A percentile compares a stretch with the other conserved stretches of the same genome.
Evolutionary conservation across 108 stramenopile genomes (phyloP).

Genomic region (Cyclotella sp.): DNA sequence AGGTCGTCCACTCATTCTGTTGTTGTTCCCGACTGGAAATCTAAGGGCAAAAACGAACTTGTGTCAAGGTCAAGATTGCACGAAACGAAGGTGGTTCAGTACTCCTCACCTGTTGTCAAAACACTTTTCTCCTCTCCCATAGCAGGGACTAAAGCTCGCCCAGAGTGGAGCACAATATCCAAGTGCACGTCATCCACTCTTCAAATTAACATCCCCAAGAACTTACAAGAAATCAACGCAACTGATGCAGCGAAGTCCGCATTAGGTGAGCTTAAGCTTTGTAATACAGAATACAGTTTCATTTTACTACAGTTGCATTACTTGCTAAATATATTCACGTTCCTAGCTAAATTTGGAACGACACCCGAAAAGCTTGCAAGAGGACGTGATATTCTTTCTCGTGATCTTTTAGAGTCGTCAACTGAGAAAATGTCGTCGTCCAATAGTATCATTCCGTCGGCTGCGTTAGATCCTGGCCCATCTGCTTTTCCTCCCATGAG

Average conservation of each 20-base stretch:
- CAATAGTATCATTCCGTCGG: background rate
- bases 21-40: constrained; percentile 51
- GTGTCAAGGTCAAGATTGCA: constrained; percentile 20
- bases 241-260: constrained; percentile 62
- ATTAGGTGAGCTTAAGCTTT: constrained; percentile 40
- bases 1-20: background rate
- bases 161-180: constrained; percentile 31
- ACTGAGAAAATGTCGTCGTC: constrained; percentile 8
- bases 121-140: constrained; percentile 52
- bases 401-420: constrained; percentile 37
- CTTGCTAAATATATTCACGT: background rate
- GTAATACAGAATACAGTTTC: constrained; percentile 1
- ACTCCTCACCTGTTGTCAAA: constrained; percentile 36
- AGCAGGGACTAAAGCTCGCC: constrained; percentile 26
- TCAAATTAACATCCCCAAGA: constrained; percentile 50
- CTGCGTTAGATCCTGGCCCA: constrained; percentile 4
- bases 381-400: constrained; percentile 46
- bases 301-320: background rate
- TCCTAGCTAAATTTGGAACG: constrained; percentile 64
- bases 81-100: constrained; percentile 7
- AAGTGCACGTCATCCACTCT: constrained; percentile 14
- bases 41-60: constrained; percentile 49
- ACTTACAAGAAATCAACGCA: constrained; percentile 58
- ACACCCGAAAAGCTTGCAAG: constrained; percentile 73
- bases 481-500: constrained; percentile 18